phyloP scores from a whole-genome alignment of 331 rosid genomes.

The Arachis monticola region DNA sequence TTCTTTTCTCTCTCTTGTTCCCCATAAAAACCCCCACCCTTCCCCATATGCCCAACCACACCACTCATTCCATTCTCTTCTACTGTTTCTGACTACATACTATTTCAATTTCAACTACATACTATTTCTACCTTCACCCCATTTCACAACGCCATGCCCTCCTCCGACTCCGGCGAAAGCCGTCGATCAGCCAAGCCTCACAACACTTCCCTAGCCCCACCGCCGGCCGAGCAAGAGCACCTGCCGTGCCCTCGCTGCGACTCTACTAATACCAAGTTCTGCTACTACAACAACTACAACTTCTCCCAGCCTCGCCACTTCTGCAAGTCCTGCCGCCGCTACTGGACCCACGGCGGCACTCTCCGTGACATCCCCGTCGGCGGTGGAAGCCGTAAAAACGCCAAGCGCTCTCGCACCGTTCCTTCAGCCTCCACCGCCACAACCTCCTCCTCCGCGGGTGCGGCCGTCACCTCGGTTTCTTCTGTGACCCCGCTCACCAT shows the following conservation, averaged over 20 bases:
- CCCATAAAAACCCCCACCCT: conserved; percentile 43
- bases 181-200: conserved; percentile 55
- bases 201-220: conserved; percentile 51
- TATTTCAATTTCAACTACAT: not conserved
- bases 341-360: conserved; percentile 88
- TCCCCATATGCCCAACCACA: not conserved
- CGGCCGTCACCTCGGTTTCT: conserved; percentile 29
- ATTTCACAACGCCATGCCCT: conserved; percentile 37
- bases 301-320: conserved; percentile 87
- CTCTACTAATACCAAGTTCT: conserved; percentile 80
- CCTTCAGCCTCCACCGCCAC: conserved; percentile 19
- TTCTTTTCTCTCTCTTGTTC: conserved; percentile 29
- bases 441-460: conserved; percentile 37
- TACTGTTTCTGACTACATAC: not conserved
- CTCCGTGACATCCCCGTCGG: conserved; percentile 84
- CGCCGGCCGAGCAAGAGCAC: conserved; percentile 80
- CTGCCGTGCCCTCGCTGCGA: conserved; percentile 82
- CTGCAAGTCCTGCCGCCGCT: conserved; percentile 87
- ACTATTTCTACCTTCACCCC: no score
- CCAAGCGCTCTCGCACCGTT: conserved; percentile 66
- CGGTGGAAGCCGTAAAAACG: conserved; percentile 77
- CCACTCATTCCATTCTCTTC: not conserved
- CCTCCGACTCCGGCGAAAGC: conserved; percentile 65
- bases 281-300: conserved; percentile 83
- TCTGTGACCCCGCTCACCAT: conserved; percentile 47